A percentile compares a stretch with the other conserved stretches of the same genome.
These are phyloP conservation scores for Solanum corneliomulleri DNA, from an alignment of 257 asterid genomes.

Conservation along the genomic window DNA sequence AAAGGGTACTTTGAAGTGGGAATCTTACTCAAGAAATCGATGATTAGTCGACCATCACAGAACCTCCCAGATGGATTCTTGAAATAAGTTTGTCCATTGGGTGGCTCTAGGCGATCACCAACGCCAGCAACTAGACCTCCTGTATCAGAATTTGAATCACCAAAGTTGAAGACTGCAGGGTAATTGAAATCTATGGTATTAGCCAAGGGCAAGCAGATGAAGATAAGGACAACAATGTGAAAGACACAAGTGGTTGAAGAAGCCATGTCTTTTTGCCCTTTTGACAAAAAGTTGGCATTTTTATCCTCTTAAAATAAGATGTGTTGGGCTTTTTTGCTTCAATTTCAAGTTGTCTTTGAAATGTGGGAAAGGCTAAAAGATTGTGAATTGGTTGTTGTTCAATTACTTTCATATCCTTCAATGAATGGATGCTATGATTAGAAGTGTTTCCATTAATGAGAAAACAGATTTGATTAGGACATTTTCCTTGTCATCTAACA, in stretches of 20 bases:
- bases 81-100: conserved; percentile 78
- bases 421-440: neutral
- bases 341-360: conserved; percentile 35
- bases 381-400: neutral
- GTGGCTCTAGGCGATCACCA: conserved; percentile 54
- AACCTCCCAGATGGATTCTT: conserved; percentile 82
- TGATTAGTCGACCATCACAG: conserved; percentile 75
- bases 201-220: conserved; percentile 17
- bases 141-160: conserved; percentile 95
- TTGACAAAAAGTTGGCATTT: neutral
- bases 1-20: neutral
- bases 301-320: neutral
- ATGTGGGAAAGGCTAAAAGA: conserved; percentile 1
- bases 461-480: neutral
- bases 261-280: conserved; percentile 26
- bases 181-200: conserved; percentile 59
- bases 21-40: conserved; percentile 59
- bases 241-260: conserved; percentile 9
- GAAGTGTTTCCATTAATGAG: neutral
- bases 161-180: conserved; percentile 95
- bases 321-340: conserved; percentile 20
- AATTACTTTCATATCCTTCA: conserved; percentile 1
- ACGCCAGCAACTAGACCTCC: conserved; percentile 69
- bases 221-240: conserved; percentile 10
- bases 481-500: neutral